Base-by-base conservation (phyloP, 1,139 yeast genomes). In the Sugiyamaella paludigena region DNA sequence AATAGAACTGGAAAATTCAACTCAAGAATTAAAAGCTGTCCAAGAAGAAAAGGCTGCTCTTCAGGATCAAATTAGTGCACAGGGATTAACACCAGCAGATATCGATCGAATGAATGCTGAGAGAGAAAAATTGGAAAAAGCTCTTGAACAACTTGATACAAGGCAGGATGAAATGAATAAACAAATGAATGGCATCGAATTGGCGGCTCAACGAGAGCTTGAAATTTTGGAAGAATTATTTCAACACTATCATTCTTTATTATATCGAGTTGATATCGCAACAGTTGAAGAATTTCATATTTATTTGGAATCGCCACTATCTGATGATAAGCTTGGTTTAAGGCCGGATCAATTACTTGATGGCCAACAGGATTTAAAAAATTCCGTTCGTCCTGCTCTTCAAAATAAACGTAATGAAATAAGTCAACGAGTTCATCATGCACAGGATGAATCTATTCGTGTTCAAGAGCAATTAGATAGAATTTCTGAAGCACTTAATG, bases 81-180 rank as follows among this genome's bases (percentile, higher is more conserved):
- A 78, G 51, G 87, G 89, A 1, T 70, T 81, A 48, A 77, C 84
- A 6, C 76, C 85, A 2, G 72, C 73, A 10, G 84, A 81, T 46
- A 80, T 86, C 45, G 87, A 85, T 58, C 66, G 74, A 52, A 73
- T 85, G 68, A 80, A 79, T 57, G 68, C 71, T 34, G 89, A 84
- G 57, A 71, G 87, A 47, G 84, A 80, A 45, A 75, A 76, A 48
- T 68, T 84, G 13, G 74, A 81, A 3, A 76, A 75, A 55, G 70
- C 77, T n/a, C 72, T 84, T 37, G 88, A 84, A 51, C 56, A 68
- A 2, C 72, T 77, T 2, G 74, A 73, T 37, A 64, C 68, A 32
- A 74, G 73, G 51, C 65, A 78, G 11, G 78, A 74, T 19, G 71
- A 67, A 43, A 49, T 66, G 30, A 52, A 61, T 36, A 50, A 58